A percentile compares a stretch with the other conserved stretches of the same genome.
phyloP scores from a whole-genome alignment of 2,329 filamentous ascomycete genomes.

The Fusarium oxysporum region DNA sequence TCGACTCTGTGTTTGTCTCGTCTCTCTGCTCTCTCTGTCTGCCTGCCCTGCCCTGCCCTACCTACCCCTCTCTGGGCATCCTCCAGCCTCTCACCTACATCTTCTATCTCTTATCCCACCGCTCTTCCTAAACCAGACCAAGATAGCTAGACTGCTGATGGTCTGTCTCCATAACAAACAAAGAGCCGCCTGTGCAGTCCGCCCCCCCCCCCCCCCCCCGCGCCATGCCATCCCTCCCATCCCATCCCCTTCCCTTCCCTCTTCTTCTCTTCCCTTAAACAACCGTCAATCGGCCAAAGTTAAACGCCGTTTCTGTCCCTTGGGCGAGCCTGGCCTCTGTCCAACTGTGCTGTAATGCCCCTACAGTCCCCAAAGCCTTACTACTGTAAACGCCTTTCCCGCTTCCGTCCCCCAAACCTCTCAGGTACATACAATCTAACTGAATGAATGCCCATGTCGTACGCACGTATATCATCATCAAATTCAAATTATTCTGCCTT shows the following conservation, averaged over 20 bases:
- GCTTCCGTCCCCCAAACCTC: constrained; percentile 14
- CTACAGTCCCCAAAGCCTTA: neutral
- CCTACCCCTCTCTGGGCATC: neutral
- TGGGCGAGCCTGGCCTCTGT: neutral
- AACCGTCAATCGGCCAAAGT: neutral
- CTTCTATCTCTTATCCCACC: neutral
- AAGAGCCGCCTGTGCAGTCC: neutral
- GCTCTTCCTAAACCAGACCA: neutral
- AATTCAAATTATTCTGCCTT: constrained; percentile 7
- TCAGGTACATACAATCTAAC: neutral
- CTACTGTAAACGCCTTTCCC: constrained; percentile 24
- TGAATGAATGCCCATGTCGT: neutral
- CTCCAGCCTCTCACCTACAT: neutral
- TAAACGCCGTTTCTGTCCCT: neutral
- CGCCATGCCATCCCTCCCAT: neutral
- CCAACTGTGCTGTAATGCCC: neutral
- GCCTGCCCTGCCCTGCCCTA: neutral
- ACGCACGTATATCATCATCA: neutral
- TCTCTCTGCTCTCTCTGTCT: neutral
- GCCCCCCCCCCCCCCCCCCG: no score
- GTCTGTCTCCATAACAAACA: constrained; percentile 7
- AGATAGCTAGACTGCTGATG: neutral
- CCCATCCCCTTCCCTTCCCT: neutral
- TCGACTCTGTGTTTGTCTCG: neutral
- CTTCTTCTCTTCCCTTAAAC: neutral